These are phyloP conservation scores for Clavaria fumosa DNA, from an alignment of 768 basidiomycete genomes.

Conservation along the genomic window DNA sequence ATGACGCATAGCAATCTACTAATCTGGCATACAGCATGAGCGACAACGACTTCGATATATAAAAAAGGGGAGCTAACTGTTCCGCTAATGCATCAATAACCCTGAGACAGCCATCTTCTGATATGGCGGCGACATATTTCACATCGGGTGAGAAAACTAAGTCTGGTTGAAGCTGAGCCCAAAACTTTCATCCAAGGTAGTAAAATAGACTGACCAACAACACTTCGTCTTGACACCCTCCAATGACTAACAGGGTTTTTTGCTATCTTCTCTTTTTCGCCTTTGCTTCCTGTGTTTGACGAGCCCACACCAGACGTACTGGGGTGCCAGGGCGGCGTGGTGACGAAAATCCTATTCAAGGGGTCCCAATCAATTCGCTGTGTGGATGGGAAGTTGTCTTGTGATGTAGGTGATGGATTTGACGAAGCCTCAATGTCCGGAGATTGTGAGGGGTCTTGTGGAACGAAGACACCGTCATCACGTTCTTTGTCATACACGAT, in stretches of 20 bases:
- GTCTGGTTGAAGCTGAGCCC: conserved; percentile 30
- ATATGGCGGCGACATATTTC: conserved; percentile 75
- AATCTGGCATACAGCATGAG: conserved; percentile 33
- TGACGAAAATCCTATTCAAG: conserved; percentile 57
- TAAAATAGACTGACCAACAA: conserved; percentile 41
- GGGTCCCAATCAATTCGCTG: conserved; percentile 58
- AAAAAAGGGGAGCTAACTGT: conserved; percentile 36
- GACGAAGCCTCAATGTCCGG: conserved; percentile 16
- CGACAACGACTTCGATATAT: background rate
- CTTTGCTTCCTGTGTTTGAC: conserved; percentile 18
- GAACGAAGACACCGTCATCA: conserved; percentile 65
- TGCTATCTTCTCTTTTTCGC: conserved; percentile 52
- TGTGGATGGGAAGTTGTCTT: conserved; percentile 15
- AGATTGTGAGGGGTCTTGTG: conserved; percentile 33
- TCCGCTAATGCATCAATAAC: conserved; percentile 82
- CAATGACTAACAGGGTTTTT: conserved; percentile 91
- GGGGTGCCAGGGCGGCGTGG: conserved; percentile 80
- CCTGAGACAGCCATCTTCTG: conserved; percentile 84
- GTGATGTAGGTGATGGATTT: conserved; percentile 15
- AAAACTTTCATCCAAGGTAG: background rate
- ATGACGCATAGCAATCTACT: conserved; percentile 88
- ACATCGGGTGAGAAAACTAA: conserved; percentile 92
- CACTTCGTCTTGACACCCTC: conserved; percentile 55
- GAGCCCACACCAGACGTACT: conserved; percentile 30
- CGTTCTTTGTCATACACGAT: conserved; percentile 85